phyloP scores from a whole-genome alignment of 352 stramenopile genomes.

The Pseudoperonospora humuli region DNA sequence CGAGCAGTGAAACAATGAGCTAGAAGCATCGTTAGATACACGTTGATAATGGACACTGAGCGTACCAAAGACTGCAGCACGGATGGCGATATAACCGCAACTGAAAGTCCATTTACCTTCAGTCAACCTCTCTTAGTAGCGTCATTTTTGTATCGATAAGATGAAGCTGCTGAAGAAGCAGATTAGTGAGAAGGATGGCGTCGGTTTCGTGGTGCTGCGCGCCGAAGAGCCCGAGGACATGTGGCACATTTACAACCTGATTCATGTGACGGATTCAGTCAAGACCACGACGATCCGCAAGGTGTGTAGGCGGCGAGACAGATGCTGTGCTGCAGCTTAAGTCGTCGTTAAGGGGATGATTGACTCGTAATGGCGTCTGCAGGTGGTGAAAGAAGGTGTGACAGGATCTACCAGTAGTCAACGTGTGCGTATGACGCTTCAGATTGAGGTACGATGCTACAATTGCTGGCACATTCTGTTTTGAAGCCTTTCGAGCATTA shows the following conservation, averaged over 20 bases:
- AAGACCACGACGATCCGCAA: slow-evolving; percentile 97
- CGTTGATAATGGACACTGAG: no score
- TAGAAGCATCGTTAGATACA: no score
- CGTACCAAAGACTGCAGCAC: no score
- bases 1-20: no score
- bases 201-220: slow-evolving; percentile 86
- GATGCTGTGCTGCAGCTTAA: not conserved
- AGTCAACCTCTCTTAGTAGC: not conserved
- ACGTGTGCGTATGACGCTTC: slow-evolving; percentile 92
- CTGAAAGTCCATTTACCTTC: no score
- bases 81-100: no score
- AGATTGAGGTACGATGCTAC: slow-evolving; percentile 70
- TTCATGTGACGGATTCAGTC: slow-evolving; percentile 90
- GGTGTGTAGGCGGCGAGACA: slow-evolving; percentile 35
- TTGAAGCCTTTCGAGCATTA: not conserved
- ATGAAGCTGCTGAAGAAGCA: slow-evolving; percentile 92
- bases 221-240: slow-evolving; percentile 96
- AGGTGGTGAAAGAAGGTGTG: slow-evolving; percentile 92
- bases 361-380: slow-evolving; percentile 1
- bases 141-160: slow-evolving; percentile 5
- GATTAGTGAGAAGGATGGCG: slow-evolving; percentile 93
- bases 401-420: slow-evolving; percentile 93
- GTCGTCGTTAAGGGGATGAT: slow-evolving; percentile 17
- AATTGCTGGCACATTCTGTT: not conserved
- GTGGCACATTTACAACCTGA: slow-evolving; percentile 98